These are phyloP conservation scores for Cajanus cajan DNA, from an alignment of 306 rosid genomes.

Conservation along the genomic window DNA sequence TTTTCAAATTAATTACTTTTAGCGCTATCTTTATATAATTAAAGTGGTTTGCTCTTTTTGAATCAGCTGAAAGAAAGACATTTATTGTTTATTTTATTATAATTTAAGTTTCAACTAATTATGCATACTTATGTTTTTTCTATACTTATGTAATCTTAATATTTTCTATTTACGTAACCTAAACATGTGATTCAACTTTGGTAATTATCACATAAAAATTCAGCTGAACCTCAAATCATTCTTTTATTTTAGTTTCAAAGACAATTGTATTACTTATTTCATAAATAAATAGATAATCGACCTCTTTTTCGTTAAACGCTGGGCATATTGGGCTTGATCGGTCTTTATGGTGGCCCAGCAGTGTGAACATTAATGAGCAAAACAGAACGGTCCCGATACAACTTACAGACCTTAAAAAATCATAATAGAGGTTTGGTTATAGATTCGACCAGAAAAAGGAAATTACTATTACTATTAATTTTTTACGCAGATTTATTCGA, in stretches of 20 bases:
- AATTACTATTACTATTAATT: too few species aligned
- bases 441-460: not conserved
- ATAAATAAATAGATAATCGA: not conserved
- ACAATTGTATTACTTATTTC: not conserved
- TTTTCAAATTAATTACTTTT: not conserved
- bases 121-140: not conserved
- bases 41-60: not conserved
- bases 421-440: not conserved
- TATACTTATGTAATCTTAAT: not conserved
- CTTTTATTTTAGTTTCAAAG: not conserved
- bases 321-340: not conserved
- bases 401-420: not conserved
- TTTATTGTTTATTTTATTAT: not conserved
- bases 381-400: not conserved
- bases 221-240: not conserved
- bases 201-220: not conserved
- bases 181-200: not conserved
- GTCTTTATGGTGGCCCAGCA: not conserved
- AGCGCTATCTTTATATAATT: not conserved
- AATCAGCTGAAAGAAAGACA: not conserved
- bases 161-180: not conserved
- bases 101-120: not conserved
- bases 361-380: not conserved
- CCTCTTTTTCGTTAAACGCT: not conserved
- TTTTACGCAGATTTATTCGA: too few species aligned